These are phyloP conservation scores for Alternaria angustiovoidea DNA, from an alignment of 2,329 filamentous ascomycete genomes.

Conservation along the genomic window DNA sequence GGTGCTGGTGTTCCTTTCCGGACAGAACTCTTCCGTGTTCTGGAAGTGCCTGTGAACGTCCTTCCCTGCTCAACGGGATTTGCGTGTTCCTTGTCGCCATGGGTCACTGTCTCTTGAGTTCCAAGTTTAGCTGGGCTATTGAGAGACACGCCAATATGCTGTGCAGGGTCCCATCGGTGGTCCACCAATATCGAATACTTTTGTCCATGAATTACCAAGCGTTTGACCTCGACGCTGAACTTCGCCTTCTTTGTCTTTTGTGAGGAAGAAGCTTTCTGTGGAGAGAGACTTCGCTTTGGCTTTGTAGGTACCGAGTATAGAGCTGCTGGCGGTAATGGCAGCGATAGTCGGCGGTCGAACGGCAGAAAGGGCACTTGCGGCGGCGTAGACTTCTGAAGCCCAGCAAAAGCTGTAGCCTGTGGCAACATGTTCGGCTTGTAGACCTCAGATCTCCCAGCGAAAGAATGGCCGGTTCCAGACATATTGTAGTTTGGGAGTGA, in stretches of 20 bases:
- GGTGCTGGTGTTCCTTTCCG: background rate
- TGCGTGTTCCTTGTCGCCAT: background rate
- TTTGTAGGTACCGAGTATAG: slow-evolving; percentile 31
- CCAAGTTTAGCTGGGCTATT: no score
- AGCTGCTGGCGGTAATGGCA: slow-evolving; percentile 28
- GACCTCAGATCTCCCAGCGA: background rate
- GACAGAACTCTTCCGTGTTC: background rate
- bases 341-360: background rate
- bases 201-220: slow-evolving; percentile 30
- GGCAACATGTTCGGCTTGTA: background rate
- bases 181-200: slow-evolving; percentile 27
- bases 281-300: slow-evolving; percentile 13
- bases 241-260: background rate
- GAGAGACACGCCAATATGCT: slow-evolving; percentile 8
- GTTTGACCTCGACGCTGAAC: slow-evolving; percentile 15
- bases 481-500: background rate
- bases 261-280: slow-evolving; percentile 5
- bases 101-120: background rate
- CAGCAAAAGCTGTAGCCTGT: background rate
- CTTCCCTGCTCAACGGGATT: background rate
- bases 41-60: background rate
- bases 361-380: background rate
- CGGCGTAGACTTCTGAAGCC: background rate
- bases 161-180: slow-evolving; percentile 24
- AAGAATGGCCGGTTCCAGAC: background rate